Conservation (phyloP, 805 yeast genomes). For the Saturnispora gosingensis region DNA sequence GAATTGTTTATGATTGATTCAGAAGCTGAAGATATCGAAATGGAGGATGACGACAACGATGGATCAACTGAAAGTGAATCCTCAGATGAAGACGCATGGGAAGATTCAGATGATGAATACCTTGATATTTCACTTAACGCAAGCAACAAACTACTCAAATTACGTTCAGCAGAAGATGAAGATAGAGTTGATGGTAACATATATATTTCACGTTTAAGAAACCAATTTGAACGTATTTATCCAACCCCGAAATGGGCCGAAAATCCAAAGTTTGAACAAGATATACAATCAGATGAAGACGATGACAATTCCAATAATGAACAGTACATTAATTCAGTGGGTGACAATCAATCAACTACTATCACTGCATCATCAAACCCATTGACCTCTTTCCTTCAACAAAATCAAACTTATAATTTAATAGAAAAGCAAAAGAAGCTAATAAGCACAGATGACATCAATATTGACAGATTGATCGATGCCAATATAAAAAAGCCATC, state of each 20-base stretch:
- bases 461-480: conserved; percentile 77
- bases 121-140: conserved; percentile 49
- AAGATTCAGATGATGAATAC: conserved; percentile 84
- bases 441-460: conserved; percentile 60
- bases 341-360: conserved; percentile 12
- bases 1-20: conserved; percentile 49
- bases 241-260: conserved; percentile 82
- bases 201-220: conserved; percentile 31
- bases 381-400: conserved; percentile 24
- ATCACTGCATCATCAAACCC: conserved; percentile 25
- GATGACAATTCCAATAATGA: conserved; percentile 7
- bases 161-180: conserved; percentile 45
- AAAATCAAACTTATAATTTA: conserved; percentile 25
- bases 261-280: conserved; percentile 44
- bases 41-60: conserved; percentile 27
- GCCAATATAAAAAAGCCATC: conserved; percentile 68
- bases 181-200: conserved; percentile 27
- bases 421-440: conserved; percentile 37
- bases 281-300: conserved; percentile 12
- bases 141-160: conserved; percentile 57
- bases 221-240: conserved; percentile 62
- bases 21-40: conserved; percentile 25
- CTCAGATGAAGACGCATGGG: conserved; percentile 51
- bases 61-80: conserved; percentile 20
- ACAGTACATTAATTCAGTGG: conserved; percentile 12